A percentile compares a stretch with the other conserved stretches of the same genome.
Conservation (phyloP, 345 rosid species). For the Populus tremula region DNA sequence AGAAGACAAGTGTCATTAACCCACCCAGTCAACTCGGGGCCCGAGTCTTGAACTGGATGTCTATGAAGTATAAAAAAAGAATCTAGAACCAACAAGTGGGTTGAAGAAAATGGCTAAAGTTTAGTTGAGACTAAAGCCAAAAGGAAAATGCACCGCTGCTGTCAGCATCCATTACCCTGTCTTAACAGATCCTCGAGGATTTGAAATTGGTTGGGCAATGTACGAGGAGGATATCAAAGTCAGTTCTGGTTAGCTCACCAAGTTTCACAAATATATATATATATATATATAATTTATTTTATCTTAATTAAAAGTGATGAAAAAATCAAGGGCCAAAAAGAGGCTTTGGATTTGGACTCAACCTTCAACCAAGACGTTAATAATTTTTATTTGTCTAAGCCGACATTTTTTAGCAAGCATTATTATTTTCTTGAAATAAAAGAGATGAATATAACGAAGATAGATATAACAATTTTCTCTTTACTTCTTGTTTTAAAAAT, state of each 20-base stretch:
- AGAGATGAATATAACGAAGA: too few species aligned
- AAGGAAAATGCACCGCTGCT: not conserved
- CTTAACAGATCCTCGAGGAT: not conserved
- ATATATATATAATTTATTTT: not conserved
- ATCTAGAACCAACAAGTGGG: not conserved
- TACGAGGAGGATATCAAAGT: conserved; percentile 4
- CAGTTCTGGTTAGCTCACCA: conserved; percentile 11
- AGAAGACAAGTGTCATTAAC: too few species aligned
- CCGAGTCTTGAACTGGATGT: too few species aligned
- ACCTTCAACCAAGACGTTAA: not conserved
- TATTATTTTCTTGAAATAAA: too few species aligned
- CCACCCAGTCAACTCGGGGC: too few species aligned
- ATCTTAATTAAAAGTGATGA: not conserved
- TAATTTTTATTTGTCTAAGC: not conserved
- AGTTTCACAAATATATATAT: not conserved
- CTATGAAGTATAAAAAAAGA: not conserved
- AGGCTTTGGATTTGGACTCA: conserved; percentile 1
- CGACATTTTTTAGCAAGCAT: not conserved
- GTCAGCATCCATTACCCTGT: conserved; percentile 14
- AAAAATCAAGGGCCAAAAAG: not conserved
- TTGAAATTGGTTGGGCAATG: conserved; percentile 5
- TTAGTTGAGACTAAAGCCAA: conserved; percentile 1
- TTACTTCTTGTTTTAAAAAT: too few species aligned
- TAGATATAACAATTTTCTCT: too few species aligned
- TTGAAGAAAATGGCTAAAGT: not conserved